Percentiles rank a stretch among this genome's conserved stretches.
These are phyloP conservation scores for Dipteronia dyeriana DNA, from an alignment of 345 rosid species.

Conservation along the genomic window DNA sequence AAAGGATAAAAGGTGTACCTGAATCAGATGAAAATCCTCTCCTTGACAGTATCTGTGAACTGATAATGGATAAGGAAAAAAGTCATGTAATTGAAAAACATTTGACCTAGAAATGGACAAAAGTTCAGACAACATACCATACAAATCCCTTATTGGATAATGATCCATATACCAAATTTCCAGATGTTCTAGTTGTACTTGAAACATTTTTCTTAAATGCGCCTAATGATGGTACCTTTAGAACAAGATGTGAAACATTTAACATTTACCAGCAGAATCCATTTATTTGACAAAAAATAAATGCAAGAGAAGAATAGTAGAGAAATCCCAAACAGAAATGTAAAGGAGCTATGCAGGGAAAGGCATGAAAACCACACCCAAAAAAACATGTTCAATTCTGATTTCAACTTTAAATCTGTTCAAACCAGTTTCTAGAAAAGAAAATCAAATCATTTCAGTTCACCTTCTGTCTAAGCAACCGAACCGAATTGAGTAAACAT, in stretches of 20 bases:
- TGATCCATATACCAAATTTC: slow-evolving; percentile 39
- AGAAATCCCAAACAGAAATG: neutral
- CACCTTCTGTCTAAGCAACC: too few relatives aligned
- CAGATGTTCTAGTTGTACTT: slow-evolving; percentile 34
- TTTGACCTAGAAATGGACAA: neutral
- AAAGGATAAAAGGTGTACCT: slow-evolving; percentile 41
- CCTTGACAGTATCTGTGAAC: slow-evolving; percentile 47
- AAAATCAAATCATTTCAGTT: too few relatives aligned
- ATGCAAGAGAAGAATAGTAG: neutral
- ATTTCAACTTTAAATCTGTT: too few relatives aligned
- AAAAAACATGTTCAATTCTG: too few relatives aligned
- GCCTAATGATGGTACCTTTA: slow-evolving; percentile 46
- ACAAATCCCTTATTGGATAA: slow-evolving; percentile 30
- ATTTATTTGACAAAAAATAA: neutral
- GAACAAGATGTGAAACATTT: slow-evolving; percentile 4
- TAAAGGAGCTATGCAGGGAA: neutral
- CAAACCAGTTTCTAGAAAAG: too few relatives aligned
- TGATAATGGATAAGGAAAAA: slow-evolving; percentile 29
- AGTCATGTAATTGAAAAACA: slow-evolving; percentile 4
- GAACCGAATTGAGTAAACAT: too few relatives aligned
- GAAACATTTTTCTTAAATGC: slow-evolving; percentile 36
- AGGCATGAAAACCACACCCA: too few relatives aligned
- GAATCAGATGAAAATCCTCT: slow-evolving; percentile 82
- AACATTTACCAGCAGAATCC: neutral
- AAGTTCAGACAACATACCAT: slow-evolving; percentile 29